phyloP scores from a whole-genome alignment of 768 basidiomycete genomes.

The Mycena indigotica region DNA sequence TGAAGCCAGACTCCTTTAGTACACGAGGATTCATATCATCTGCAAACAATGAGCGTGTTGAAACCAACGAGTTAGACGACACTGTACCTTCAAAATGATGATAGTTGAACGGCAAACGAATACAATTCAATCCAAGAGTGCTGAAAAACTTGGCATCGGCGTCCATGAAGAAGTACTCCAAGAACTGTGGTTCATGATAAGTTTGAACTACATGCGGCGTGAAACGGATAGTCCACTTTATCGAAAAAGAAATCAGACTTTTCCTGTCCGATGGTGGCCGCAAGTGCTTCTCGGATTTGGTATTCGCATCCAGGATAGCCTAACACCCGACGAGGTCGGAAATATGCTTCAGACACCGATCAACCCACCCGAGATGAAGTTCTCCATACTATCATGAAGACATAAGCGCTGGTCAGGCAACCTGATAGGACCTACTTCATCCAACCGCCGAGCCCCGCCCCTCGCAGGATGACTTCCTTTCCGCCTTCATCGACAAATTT shows the following conservation, averaged over 20 bases:
- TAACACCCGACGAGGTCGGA: conserved; percentile 18
- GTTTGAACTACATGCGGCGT: neutral
- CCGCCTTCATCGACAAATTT: conserved; percentile 61
- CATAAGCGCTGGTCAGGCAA: conserved; percentile 12
- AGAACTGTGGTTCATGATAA: conserved; percentile 46
- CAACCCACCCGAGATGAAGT: conserved; percentile 63
- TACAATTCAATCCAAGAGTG: conserved; percentile 77
- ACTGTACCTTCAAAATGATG: conserved; percentile 63
- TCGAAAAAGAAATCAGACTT: conserved; percentile 84
- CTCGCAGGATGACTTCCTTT: conserved; percentile 60
- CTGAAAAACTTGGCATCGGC: conserved; percentile 78
- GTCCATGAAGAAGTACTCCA: conserved; percentile 83
- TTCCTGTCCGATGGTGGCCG: conserved; percentile 60
- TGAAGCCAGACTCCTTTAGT: conserved; percentile 73
- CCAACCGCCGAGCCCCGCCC: conserved; percentile 81
- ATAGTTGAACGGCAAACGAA: conserved; percentile 77
- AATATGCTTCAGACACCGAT: neutral
- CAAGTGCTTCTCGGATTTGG: conserved; percentile 72
- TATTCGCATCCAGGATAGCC: conserved; percentile 82
- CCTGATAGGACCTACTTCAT: conserved; percentile 64
- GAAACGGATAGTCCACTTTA: conserved; percentile 35
- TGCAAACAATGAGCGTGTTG: conserved; percentile 11
- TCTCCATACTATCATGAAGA: conserved; percentile 61
- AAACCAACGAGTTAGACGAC: neutral
- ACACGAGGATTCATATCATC: conserved; percentile 81